Evolutionary conservation across 1,284 basidiomycete genomes (phyloP), one percentile per base, ranked within the genome.

Genomic region (Vanrija pseudolonga): DNA sequence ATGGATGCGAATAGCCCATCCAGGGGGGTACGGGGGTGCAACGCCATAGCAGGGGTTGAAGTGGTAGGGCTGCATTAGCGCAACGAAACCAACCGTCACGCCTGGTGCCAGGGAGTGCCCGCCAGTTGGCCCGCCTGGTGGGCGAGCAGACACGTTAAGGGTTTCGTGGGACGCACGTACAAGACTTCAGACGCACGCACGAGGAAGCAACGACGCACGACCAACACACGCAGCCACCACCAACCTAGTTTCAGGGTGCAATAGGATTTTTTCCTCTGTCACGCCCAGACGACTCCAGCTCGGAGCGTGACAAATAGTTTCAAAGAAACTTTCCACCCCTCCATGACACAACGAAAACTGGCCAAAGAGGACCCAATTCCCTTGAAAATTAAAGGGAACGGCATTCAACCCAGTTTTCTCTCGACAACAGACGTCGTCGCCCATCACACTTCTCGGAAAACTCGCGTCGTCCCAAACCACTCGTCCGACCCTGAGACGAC

Each of bases 21-120:
- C 39, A 40, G 39, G n/a, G 39, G n/a, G 50, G n/a, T 22, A 37
- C 28, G 40, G 40, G 41, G 14, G n/a, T 22, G 17, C 40, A 43
- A 50, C 38, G 37, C 45, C 11, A 24, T 53, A 47, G 51, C 41
- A 51, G 56, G 45, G 51, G 50, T 51, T 46, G 50, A 52, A 40
- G 45, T 26, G 47, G 42, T 41, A 52, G 53, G 57, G 57, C 42
- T 45, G 48, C 41, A 32, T 56, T 56, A 53, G 51, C 51, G 57
- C 57, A 48, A 56, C 54, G 51, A 56, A 56, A 59, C 50, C 38
- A 38, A 45, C 40, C 41, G 51, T 48, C 47, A 50, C 47, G 55
- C 53, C 43, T 40, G 42, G 48, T 44, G 24, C 44, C 44, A 50
- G 54, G 44, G n/a, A 46, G 47, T 41, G 39, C 23, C 28, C 20